Conservation (phyloP, 2,329 filamentous ascomycete genomes). For the Huntiella bhutanensis region DNA sequence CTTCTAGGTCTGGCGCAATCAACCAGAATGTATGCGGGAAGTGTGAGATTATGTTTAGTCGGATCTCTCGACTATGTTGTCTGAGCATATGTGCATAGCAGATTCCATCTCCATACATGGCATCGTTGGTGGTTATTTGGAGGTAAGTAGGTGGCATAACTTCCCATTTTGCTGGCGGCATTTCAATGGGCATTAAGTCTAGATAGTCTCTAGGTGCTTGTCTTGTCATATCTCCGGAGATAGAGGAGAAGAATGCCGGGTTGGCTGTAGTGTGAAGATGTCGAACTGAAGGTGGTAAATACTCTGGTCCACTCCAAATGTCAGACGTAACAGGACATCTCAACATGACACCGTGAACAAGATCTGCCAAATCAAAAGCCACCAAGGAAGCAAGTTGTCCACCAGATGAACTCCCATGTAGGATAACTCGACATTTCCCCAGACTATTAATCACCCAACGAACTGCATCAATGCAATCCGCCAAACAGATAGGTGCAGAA, state of each 20-base stretch:
- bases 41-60: constrained; percentile 24
- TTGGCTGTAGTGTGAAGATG: constrained; percentile 23
- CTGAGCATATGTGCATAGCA: constrained; percentile 28
- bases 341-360: constrained; percentile 22
- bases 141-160: constrained; percentile 26
- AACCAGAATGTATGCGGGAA: constrained; percentile 37
- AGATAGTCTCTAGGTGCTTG: constrained; percentile 23
- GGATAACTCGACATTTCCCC: constrained; percentile 15
- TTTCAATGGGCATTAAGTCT: constrained; percentile 24
- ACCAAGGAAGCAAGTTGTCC: constrained; percentile 28
- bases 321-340: constrained; percentile 30
- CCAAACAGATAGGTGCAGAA: constrained; percentile 22
- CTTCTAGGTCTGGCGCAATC: constrained; percentile 23
- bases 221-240: constrained; percentile 18
- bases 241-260: constrained; percentile 20
- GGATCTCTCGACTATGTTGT: constrained; percentile 22
- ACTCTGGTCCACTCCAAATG: constrained; percentile 19
- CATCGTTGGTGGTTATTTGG: constrained; percentile 31
- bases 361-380: constrained; percentile 17
- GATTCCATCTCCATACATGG: constrained; percentile 30
- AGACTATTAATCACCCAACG: constrained; percentile 7
- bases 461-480: constrained; percentile 24
- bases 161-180: constrained; percentile 15
- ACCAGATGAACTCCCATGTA: constrained; percentile 29
- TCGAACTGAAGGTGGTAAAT: constrained; percentile 21